Conservation (phyloP, 1,139 yeast species). For the Geotrichum klebahnii region DNA sequence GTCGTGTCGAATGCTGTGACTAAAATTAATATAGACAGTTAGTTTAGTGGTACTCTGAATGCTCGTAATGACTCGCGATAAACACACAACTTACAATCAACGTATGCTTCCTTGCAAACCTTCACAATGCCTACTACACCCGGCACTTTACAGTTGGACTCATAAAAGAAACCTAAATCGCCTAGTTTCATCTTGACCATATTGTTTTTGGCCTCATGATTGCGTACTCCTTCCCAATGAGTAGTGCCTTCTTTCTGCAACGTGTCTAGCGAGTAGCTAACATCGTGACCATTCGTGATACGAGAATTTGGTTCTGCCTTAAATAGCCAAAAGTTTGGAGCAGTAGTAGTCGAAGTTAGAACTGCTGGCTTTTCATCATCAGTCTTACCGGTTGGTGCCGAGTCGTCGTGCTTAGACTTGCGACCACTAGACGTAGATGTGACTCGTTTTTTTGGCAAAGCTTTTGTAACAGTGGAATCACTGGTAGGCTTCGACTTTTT, state of each 20-base stretch:
- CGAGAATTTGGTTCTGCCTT: slow-evolving; percentile 52
- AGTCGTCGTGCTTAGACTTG: too few relatives aligned
- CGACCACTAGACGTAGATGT: too few relatives aligned
- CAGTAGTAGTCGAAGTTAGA: slow-evolving; percentile 8
- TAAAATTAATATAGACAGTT: slow-evolving; percentile 22
- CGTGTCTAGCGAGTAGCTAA: slow-evolving; percentile 46
- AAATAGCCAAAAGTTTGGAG: slow-evolving; percentile 47
- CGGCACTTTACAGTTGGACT: slow-evolving; percentile 54
- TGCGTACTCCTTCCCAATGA: slow-evolving; percentile 57
- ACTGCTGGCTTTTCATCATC: background rate
- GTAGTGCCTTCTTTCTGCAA: slow-evolving; percentile 39
- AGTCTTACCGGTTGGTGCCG: too few relatives aligned
- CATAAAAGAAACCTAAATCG: slow-evolving; percentile 50
- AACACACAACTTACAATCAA: slow-evolving; percentile 34
- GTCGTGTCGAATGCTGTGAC: slow-evolving; percentile 41
- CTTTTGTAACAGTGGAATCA: too few relatives aligned
- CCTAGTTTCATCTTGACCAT: slow-evolving; percentile 46
- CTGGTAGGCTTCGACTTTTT: background rate
- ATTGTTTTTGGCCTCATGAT: slow-evolving; percentile 51
- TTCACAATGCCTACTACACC: slow-evolving; percentile 49
- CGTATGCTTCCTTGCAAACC: slow-evolving; percentile 45
- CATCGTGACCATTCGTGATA: slow-evolving; percentile 49
- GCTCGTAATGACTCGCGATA: too few relatives aligned
- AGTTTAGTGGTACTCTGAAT: background rate
- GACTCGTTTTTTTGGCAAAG: too few relatives aligned